These are phyloP conservation scores for Leccinum ponderosum DNA, from an alignment of 1,284 basidiomycete genomes.

Conservation along the genomic window DNA sequence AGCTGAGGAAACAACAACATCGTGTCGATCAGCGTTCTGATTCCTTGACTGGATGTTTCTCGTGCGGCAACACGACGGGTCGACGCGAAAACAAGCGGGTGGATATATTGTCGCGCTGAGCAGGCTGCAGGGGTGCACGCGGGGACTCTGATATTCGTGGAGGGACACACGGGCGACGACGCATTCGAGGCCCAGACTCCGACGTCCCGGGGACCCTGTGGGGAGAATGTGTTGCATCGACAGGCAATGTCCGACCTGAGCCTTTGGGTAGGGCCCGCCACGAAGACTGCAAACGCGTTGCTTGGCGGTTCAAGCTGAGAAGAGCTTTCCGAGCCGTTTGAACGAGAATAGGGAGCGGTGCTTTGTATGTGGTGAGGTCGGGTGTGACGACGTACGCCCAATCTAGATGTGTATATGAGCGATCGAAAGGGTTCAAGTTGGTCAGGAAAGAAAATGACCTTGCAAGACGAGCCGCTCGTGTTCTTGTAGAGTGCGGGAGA, in stretches of 20 bases:
- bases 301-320: slow-evolving; percentile 9
- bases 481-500: slow-evolving; percentile 5
- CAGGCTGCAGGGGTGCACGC: neutral
- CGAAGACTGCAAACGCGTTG: slow-evolving; percentile 13
- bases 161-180: neutral
- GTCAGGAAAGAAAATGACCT: slow-evolving; percentile 15
- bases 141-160: neutral
- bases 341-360: slow-evolving; percentile 25
- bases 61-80: slow-evolving; percentile 7
- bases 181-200: neutral
- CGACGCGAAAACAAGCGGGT: slow-evolving; percentile 1
- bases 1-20: neutral
- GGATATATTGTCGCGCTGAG: neutral
- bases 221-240: neutral
- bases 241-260: neutral
- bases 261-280: slow-evolving; percentile 8
- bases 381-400: slow-evolving; percentile 35
- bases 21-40: neutral
- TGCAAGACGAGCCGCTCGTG: slow-evolving; percentile 8
- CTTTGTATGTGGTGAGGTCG: slow-evolving; percentile 23
- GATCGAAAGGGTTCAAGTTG: neutral
- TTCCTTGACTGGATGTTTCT: neutral
- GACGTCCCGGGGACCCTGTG: neutral
- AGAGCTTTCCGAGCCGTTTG: slow-evolving; percentile 23
- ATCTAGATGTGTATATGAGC: slow-evolving; percentile 16